phyloP scores from a whole-genome alignment of 2,329 filamentous ascomycete genomes.

The Boeremia lycopersici region DNA sequence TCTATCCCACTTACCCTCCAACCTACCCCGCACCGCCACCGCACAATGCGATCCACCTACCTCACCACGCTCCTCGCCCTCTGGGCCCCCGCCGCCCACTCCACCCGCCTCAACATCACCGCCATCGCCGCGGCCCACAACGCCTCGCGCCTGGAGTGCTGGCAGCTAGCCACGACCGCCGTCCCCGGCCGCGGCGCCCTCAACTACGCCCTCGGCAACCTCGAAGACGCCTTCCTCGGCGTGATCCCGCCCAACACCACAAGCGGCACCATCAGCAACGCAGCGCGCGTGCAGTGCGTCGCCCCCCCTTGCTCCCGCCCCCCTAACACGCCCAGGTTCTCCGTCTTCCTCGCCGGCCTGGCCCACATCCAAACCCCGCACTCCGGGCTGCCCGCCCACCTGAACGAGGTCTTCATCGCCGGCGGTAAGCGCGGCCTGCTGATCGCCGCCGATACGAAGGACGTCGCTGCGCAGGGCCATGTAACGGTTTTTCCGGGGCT shows the following conservation, averaged over 20 bases:
- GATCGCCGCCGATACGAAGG: neutral
- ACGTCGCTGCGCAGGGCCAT: neutral
- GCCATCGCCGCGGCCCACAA: neutral
- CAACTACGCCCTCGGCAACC: neutral
- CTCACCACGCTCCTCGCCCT: neutral
- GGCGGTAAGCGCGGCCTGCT: neutral
- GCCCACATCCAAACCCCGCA: neutral
- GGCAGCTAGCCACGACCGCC: neutral
- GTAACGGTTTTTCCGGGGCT: neutral
- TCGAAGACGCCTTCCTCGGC: neutral
- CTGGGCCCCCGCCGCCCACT: neutral
- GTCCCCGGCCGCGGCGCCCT: neutral
- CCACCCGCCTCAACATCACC: neutral
- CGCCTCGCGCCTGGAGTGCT: neutral
- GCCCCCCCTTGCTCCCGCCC: no score
- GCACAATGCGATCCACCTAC: neutral
- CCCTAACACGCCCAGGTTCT: no score
- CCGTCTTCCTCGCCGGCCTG: neutral
- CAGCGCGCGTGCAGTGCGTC: neutral
- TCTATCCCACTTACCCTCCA: no score
- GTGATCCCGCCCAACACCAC: neutral
- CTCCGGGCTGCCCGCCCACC: neutral
- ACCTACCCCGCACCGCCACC: no score
- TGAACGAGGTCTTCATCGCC: neutral
- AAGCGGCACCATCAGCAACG: neutral